Evolutionary conservation across 2,329 filamentous ascomycete species (phyloP).

Genomic region (Mycosphaerella sp.): DNA sequence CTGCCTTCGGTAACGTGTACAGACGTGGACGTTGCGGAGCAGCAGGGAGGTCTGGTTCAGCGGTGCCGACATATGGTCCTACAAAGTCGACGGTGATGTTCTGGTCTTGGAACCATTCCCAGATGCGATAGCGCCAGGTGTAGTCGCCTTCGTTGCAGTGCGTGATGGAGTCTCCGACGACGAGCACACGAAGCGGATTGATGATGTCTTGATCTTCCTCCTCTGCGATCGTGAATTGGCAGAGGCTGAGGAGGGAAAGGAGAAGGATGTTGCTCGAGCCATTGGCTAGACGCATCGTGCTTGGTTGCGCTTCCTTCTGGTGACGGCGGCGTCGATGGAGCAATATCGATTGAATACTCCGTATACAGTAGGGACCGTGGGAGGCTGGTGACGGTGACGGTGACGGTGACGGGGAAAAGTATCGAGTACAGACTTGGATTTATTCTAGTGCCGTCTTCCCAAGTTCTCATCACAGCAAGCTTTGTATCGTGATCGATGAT

Average conservation of each 20-base stretch:
- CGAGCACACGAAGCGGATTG: slow-evolving; percentile 12
- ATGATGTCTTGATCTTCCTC: background rate
- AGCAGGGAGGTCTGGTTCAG: slow-evolving; percentile 33
- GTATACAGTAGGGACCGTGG: no score
- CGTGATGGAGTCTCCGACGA: slow-evolving; percentile 25
- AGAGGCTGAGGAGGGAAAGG: background rate
- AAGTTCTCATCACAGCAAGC: background rate
- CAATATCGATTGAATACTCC: no score
- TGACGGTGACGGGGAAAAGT: no score
- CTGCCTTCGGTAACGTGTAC: background rate
- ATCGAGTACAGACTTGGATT: no score
- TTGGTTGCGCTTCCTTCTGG: no score
- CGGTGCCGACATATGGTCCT: slow-evolving; percentile 37
- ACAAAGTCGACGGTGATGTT: slow-evolving; percentile 18
- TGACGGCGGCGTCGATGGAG: no score
- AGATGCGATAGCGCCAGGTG: slow-evolving; percentile 42
- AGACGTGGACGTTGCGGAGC: slow-evolving; percentile 9
- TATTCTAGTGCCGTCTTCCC: no score
- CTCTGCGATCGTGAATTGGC: background rate
- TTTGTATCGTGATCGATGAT: background rate
- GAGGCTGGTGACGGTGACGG: no score
- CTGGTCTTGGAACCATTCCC: slow-evolving; percentile 35
- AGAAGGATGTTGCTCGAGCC: background rate
- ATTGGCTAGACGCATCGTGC: background rate
- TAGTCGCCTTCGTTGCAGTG: slow-evolving; percentile 36